Base-by-base conservation (phyloP, 371 early-diverging fungal species). In the Mortierella sp. region DNA sequence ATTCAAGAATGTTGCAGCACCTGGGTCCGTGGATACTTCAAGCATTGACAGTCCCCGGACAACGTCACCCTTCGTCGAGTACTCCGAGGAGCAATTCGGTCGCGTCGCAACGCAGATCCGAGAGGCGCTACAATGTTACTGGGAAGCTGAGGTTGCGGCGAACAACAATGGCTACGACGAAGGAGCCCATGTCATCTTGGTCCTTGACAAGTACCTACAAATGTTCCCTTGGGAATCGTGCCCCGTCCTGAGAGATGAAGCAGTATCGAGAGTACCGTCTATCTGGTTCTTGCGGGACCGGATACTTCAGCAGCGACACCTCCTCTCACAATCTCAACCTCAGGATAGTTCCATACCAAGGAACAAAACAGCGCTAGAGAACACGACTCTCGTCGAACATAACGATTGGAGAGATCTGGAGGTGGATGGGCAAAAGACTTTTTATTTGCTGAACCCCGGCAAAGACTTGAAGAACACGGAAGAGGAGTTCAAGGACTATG, bases 381-480 rank as follows among this genome's bases (percentile, higher is more conserved):
- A 11, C 24, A 14, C 6, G 18, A 4, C 10, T 14, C 27, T 44
- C 18, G 27, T 16, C 21, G 56, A 35, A 43, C 44, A 35, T 38
- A 21, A 71, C 49, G 84, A 68, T 27, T 89, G 89, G 89, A 65
- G 73, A 8, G 92, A 92, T 75, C 68, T 91, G 18, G 74, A 76
- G 2, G 89, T 95, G 8, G 90, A 96, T 72, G 79, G 83, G 14
- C 70, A 79, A 5, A 93, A 88, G 11, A 90, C 93, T 0, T 96
- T 89, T 81, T 99, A 97, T 80, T 89, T 98, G 6, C 90, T 99
- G 58, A 99, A 99, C 87, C 99, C 99, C 0, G 91, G 91, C 8
- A 95, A 95, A 12, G 98, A 99, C 76, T 88, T 99, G 76, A 88
- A 83, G 71, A 89, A 92, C 60, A 99, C 99, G 3, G 96, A 98